phyloP scores from a whole-genome alignment of 257 asterid genomes.

The Osmanthus fragrans region DNA sequence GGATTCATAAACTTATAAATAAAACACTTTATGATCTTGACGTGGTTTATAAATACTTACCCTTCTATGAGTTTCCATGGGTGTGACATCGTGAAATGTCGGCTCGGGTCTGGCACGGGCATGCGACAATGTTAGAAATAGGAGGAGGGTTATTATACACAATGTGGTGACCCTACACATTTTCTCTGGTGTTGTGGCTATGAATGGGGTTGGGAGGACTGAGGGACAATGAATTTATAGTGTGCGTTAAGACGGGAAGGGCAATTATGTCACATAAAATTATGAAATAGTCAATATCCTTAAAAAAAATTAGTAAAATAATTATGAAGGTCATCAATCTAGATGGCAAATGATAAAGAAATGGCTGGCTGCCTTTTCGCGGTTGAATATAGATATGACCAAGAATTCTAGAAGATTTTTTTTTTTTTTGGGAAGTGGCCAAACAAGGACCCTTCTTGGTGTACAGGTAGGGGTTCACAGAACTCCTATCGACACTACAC shows the following conservation, averaged over 20 bases:
- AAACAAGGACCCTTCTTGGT: too few relatives aligned
- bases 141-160: constrained; percentile 38
- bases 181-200: neutral
- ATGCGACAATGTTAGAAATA: constrained; percentile 34
- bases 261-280: constrained; percentile 25
- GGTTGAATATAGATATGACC: constrained; percentile 11
- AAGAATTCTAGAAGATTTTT: constrained; percentile 21
- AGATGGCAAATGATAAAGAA: constrained; percentile 17
- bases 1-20: neutral
- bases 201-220: neutral
- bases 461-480: too few relatives aligned
- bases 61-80: constrained; percentile 45
- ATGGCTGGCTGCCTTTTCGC: constrained; percentile 28
- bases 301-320: constrained; percentile 5
- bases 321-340: neutral
- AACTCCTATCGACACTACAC: too few relatives aligned
- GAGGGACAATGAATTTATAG: constrained; percentile 28
- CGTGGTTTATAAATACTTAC: constrained; percentile 12
- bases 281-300: neutral
- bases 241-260: neutral
- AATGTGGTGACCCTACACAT: constrained; percentile 47
- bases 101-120: constrained; percentile 43
- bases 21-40: too few relatives aligned
- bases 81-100: constrained; percentile 51
- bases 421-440: neutral